Evolutionary conservation across 73 alveolate genomes (phyloP), one percentile per base, ranked within the genome.

Genomic region (Effrenium voratum): DNA sequence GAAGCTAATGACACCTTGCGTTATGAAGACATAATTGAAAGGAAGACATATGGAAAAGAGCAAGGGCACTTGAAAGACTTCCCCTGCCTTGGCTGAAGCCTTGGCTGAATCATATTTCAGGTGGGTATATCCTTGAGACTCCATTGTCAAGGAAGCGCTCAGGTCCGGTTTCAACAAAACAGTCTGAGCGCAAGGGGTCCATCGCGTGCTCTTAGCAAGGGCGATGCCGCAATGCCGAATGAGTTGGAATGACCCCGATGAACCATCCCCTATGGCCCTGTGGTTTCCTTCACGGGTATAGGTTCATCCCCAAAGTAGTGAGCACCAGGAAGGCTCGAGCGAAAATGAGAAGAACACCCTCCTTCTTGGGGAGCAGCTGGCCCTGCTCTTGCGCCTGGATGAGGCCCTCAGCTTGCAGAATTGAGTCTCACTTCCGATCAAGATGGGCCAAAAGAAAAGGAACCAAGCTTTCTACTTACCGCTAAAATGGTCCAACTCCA

Each of bases 351-450:
- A 68, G 36, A 15, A 10, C 2, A 12, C 30, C 8, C 49, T 59
- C 95, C 91, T 92, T 92, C 87, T 92, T 92, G 30, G 98, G 98
- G n/a, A 92, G 91, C 70, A 92, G 34, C 82, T 76, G 92, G 34
- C 98, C 98, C 57, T 72, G 73, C 98, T 92, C 46, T 77, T 92
- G 98, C 66, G 82, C 76, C 5, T 87, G 15, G 47, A 91, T 38
- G 34, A 91, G 50, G n/a, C 68, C 95, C 95, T 87, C 12, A n/a
- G 47, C 28, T 5, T 4, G 81, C 44, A 34, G 47, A 46, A 32
- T 45, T 15, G 40, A 72, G 82, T 19, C 24, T 19, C 32, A 28
- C 38, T 68, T n/a, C 44, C 45, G 19, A 68, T 34, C 43, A 26
- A 5, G 80, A 40, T 13, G 44, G 34, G 43, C 16, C 24, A 30